Conservation (phyloP, 805 yeast species). For the Suhomyces emberorum region DNA sequence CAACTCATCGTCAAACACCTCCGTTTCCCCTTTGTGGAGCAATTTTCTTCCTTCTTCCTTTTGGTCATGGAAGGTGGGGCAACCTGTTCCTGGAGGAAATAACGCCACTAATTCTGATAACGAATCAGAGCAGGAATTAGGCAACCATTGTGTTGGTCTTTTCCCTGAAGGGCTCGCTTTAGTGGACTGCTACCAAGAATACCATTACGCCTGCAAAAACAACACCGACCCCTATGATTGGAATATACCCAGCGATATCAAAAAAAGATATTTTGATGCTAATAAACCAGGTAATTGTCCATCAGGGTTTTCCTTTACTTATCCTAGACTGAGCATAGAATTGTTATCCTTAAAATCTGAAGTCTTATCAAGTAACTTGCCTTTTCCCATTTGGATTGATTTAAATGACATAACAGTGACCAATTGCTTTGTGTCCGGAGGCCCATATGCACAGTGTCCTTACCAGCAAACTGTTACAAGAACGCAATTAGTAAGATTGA, state of each 20-base stretch:
- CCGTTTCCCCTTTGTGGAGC: constrained; percentile 24
- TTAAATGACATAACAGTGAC: constrained; percentile 70
- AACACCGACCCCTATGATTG: constrained; percentile 39
- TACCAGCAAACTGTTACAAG: constrained; percentile 55
- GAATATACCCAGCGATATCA: constrained; percentile 23
- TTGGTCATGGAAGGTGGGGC: constrained; percentile 75
- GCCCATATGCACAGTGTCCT: constrained; percentile 75
- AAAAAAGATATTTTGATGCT: constrained; percentile 44
- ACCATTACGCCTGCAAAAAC: constrained; percentile 56
- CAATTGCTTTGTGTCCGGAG: constrained; percentile 85
- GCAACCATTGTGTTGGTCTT: constrained; percentile 42
- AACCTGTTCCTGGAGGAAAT: constrained; percentile 40
- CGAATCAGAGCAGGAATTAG: constrained; percentile 14
- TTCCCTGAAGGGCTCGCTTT: constrained; percentile 56
- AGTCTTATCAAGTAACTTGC: constrained; percentile 21
- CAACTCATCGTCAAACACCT: constrained; percentile 1
- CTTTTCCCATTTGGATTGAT: constrained; percentile 68
- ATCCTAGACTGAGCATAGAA: constrained; percentile 36
- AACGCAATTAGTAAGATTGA: constrained; percentile 56
- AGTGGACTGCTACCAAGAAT: constrained; percentile 58
- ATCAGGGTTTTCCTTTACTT: constrained; percentile 25
- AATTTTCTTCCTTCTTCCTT: constrained; percentile 30
- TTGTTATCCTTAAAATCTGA: constrained; percentile 27
- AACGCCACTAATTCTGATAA: neutral
- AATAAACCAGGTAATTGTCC: constrained; percentile 30